Conservation (phyloP, 371 early-diverging fungal genomes). For the Mortierella sp. region DNA sequence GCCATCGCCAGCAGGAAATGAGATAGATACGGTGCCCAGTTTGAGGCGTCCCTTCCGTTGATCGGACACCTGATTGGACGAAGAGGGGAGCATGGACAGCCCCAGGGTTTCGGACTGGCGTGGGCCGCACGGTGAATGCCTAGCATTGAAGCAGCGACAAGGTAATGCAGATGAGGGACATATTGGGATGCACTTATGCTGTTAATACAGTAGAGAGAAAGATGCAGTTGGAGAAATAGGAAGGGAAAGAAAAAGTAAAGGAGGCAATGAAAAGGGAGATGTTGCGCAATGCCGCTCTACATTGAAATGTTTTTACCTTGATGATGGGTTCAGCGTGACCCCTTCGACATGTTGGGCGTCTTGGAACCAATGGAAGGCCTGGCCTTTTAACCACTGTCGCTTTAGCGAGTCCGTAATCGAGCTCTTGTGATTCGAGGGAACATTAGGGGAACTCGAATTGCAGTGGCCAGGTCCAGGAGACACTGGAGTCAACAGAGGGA, state of each 20-base stretch:
- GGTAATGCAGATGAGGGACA: not conserved
- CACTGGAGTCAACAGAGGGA: constrained; percentile 11
- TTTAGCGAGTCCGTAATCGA: constrained; percentile 32
- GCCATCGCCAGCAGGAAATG: not conserved
- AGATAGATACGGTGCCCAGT: constrained; percentile 16
- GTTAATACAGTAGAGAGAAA: too few relatives aligned
- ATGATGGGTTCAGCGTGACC: constrained; percentile 9
- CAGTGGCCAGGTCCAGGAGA: not conserved
- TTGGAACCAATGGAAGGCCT: constrained; percentile 31
- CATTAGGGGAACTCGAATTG: constrained; percentile 8
- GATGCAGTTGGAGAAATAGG: too few relatives aligned
- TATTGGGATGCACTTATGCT: not conserved
- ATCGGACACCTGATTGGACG: not conserved
- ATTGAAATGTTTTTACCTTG: constrained; percentile 17
- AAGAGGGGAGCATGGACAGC: not conserved
- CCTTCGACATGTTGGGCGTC: constrained; percentile 20
- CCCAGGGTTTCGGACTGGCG: constrained; percentile 12
- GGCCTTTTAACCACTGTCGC: constrained; percentile 29
- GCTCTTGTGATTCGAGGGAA: constrained; percentile 11
- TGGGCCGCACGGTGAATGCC: not conserved
- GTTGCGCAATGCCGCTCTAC: not conserved
- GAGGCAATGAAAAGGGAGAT: not conserved
- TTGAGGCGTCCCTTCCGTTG: constrained; percentile 7
- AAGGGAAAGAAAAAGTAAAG: constrained; percentile 3
- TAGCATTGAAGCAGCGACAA: not conserved